A percentile compares a stretch with the other conserved stretches of the same genome.
Evolutionary conservation across 129 eudicot species (phyloP).

Genomic region (Chrysanthemum seticuspe): DNA sequence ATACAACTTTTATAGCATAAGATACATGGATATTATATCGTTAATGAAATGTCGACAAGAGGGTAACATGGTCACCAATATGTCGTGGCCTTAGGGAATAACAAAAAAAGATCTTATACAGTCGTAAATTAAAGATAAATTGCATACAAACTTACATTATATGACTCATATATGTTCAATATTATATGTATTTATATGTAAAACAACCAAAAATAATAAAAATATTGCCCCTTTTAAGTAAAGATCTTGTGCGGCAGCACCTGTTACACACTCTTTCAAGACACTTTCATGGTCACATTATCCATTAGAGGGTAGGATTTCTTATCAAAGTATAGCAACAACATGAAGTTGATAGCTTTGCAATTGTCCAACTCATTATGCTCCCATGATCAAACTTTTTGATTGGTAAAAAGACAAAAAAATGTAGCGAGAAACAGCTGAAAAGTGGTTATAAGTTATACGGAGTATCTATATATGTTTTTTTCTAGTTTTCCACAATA

Average conservation of each 20-base stretch:
- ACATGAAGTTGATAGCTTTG: neutral
- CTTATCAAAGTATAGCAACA: neutral
- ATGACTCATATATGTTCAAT: too few species aligned
- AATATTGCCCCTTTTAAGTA: too few species aligned
- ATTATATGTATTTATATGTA: too few species aligned
- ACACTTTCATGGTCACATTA: neutral
- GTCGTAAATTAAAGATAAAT: too few species aligned
- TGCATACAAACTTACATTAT: too few species aligned
- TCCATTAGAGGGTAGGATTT: neutral
- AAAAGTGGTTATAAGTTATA: constrained; percentile 8
- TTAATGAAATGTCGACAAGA: neutral
- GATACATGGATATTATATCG: neutral
- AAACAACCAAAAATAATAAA: too few species aligned
- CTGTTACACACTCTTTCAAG: too few species aligned
- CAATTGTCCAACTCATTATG: constrained; percentile 10
- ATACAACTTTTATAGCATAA: neutral
- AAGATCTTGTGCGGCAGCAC: too few species aligned
- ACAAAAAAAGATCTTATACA: too few species aligned
- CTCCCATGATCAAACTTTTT: constrained; percentile 29
- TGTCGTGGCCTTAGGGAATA: too few species aligned
- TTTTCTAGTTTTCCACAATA: too few species aligned
- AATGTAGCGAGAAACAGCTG: constrained; percentile 21
- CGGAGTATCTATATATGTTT: neutral
- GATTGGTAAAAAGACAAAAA: constrained; percentile 7
- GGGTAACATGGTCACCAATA: neutral